These are phyloP conservation scores for Limnanthes douglasii DNA, from an alignment of 345 rosid species.

Conservation along the genomic window DNA sequence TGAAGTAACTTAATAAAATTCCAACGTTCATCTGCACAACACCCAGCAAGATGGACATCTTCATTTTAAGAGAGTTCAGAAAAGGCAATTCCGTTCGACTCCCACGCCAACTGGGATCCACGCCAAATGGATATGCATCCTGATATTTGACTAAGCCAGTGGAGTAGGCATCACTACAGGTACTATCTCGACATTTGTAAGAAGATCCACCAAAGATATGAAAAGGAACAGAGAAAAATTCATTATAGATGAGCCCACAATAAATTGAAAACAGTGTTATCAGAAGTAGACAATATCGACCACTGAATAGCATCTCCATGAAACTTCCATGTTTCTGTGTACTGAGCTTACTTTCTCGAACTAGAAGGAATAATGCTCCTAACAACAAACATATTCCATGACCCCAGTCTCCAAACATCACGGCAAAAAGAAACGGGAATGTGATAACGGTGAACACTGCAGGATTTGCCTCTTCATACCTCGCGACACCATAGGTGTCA, in stretches of 20 bases:
- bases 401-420: constrained; percentile 99
- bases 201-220: constrained; percentile 93
- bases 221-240: constrained; percentile 91
- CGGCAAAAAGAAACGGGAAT: constrained; percentile 96
- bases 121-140: constrained; percentile 90
- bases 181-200: constrained; percentile 71
- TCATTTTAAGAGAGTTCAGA: constrained; percentile 92
- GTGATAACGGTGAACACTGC: constrained; percentile 78
- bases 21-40: constrained; percentile 95
- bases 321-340: constrained; percentile 96
- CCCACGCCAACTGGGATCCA: constrained; percentile 99
- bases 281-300: constrained; percentile 80
- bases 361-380: constrained; percentile 81
- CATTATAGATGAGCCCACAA: constrained; percentile 96
- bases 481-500: constrained; percentile 95
- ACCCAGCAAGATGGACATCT: constrained; percentile 92
- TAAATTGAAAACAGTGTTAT: constrained; percentile 92
- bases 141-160: constrained; percentile 67
- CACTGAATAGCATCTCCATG: constrained; percentile 98
- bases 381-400: constrained; percentile 93
- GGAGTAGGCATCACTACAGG: constrained; percentile 72
- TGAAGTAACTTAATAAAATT: constrained; percentile 69
- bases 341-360: constrained; percentile 65
- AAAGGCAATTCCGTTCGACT: constrained; percentile 93
- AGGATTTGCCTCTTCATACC: constrained; percentile 97